Evolutionary conservation across 2,329 filamentous ascomycete species (phyloP), one percentile per base, ranked within the genome.

Genomic region (Mycosphaerella sp.): DNA sequence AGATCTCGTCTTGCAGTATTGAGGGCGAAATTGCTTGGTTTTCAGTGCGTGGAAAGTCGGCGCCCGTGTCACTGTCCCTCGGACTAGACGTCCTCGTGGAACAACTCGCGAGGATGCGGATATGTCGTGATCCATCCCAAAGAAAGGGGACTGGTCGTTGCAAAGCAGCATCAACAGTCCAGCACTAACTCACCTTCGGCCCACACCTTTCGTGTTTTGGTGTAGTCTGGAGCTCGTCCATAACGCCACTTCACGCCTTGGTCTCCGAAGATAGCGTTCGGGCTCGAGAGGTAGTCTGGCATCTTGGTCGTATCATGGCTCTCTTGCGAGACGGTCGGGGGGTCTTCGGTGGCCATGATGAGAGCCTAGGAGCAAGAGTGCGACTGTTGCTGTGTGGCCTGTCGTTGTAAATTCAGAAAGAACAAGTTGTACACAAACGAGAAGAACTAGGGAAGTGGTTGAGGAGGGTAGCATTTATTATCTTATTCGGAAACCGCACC

Each of bases 221-320:
- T 76, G 67, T 86, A 86, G 64, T 86, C 82, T 1, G 83, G 83
- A 40, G 80, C 74, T 51, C 70, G 69, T 8, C 80, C 80, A 67
- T 84, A 80, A 44, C 83, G 73, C 83, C 83, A 86, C 51, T 75
- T 72, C 9, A 77, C 79, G 9, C 76, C 67, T 45, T 66, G 62
- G 59, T 83, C 80, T 48, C 76, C 74, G 48, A 82, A 72, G 44
- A 82, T 79, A 23, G 81, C 80, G 65, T 84, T 77, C 0, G 79
- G 76, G 58, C 81, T 76, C 14, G 78, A 73, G 51, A 83, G 72
- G 60, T 82, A 84, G 67, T 84, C 81, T 21, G 82, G 80, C 3
- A 77, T 62, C 23, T 67, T 64, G 59, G 72, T 68, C 3, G 67
- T 63, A 26, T 70, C 61, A 48, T 72, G 64, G 39, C 58, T 11